Percentiles rank a stretch among this genome's conserved stretches.
Evolutionary conservation across 352 stramenopile species (phyloP).

Genomic region (Phytophthora pini): DNA sequence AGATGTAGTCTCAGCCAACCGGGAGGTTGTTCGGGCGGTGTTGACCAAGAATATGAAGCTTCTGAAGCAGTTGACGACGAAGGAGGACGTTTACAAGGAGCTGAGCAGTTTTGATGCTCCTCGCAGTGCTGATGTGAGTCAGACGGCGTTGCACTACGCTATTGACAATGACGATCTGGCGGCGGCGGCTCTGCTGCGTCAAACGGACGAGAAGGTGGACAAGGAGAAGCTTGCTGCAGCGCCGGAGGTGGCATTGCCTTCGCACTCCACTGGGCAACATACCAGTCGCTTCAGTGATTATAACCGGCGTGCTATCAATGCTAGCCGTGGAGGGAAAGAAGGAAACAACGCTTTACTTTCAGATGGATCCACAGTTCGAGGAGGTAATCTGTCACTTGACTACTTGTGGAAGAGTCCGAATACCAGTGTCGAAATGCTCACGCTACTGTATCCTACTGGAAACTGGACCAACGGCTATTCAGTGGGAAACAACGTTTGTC

Average conservation of each 20-base stretch:
- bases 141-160: constrained; percentile 66
- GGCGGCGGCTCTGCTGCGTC: constrained; percentile 48
- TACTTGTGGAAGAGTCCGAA: constrained; percentile 53
- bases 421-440: constrained; percentile 70
- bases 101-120: constrained; percentile 59
- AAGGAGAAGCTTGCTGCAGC: constrained; percentile 45
- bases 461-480: constrained; percentile 51
- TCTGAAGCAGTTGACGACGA: constrained; percentile 64
- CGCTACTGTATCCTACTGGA: constrained; percentile 68
- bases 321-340: constrained; percentile 79
- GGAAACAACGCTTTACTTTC: constrained; percentile 77
- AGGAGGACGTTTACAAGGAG: constrained; percentile 50
- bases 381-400: constrained; percentile 16
- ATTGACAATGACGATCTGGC: constrained; percentile 67
- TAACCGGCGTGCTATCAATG: constrained; percentile 82
- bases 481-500: constrained; percentile 42
- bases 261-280: constrained; percentile 78
- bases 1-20: constrained; percentile 58
- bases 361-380: constrained; percentile 30
- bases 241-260: constrained; percentile 65
- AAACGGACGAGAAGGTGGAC: constrained; percentile 58
- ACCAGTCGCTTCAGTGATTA: constrained; percentile 85
- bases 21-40: constrained; percentile 75
- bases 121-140: constrained; percentile 52
- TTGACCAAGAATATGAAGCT: constrained; percentile 77